phyloP scores from a whole-genome alignment of 139 green algal genomes.

The Zygnema circumcarinatum region DNA sequence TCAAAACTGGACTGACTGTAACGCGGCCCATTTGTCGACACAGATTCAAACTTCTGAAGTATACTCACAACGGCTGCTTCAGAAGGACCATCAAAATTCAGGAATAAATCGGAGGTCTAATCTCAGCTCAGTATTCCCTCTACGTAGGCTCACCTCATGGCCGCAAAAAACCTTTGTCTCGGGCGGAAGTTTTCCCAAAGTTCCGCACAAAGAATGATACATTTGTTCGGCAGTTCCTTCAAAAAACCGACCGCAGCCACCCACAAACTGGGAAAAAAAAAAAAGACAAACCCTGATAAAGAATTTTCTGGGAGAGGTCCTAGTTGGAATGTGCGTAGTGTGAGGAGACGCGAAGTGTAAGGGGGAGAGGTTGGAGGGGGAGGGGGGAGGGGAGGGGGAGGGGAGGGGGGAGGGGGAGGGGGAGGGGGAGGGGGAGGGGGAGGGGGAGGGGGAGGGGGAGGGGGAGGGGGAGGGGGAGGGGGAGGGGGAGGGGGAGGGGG shows the following conservation, averaged over 20 bases:
- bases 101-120: no score
- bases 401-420: not conserved
- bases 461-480: not conserved
- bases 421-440: not conserved
- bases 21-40: no score
- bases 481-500: not conserved
- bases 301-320: no score
- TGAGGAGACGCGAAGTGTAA: not conserved
- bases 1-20: no score
- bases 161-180: constrained; percentile 55
- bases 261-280: constrained; percentile 57
- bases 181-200: constrained; percentile 32
- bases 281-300: no score
- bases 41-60: no score
- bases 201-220: constrained; percentile 31
- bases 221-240: constrained; percentile 51
- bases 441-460: not conserved
- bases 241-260: constrained; percentile 56
- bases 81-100: no score
- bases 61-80: no score
- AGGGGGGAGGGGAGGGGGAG: not conserved
- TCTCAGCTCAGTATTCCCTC: no score
- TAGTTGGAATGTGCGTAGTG: no score
- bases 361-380: not conserved
- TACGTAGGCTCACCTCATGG: constrained; percentile 52